A percentile compares a stretch with the other conserved stretches of the same genome.
Evolutionary conservation across 2,329 filamentous ascomycete genomes (phyloP).

Genomic region (Chalaropsis ovoidea): DNA sequence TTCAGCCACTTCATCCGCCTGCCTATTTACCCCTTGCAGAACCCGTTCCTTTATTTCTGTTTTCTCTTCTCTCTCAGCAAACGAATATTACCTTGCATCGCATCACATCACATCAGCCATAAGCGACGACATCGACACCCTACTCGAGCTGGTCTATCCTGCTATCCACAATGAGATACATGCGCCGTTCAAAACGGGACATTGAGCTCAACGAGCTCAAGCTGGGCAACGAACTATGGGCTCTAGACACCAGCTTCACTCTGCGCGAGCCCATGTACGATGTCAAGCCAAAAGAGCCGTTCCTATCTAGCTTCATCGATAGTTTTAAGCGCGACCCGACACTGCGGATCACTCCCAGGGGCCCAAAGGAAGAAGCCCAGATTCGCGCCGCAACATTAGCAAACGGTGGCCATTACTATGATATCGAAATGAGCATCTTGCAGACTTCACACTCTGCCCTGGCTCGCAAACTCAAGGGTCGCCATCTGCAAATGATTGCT

Average conservation of each 20-base stretch:
- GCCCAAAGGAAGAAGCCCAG: slow-evolving; percentile 30
- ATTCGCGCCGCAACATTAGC: slow-evolving; percentile 31
- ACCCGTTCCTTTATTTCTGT: background rate
- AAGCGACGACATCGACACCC: background rate
- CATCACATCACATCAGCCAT: background rate
- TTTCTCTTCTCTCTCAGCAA: background rate
- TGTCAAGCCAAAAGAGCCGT: slow-evolving; percentile 24
- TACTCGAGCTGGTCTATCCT: background rate
- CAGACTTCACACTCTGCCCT: slow-evolving; percentile 69
- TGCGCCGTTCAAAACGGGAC: slow-evolving; percentile 29
- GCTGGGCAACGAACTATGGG: slow-evolving; percentile 25
- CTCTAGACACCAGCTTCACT: slow-evolving; percentile 22
- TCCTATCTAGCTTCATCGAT: slow-evolving; percentile 35
- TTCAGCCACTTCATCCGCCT: background rate
- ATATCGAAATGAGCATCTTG: slow-evolving; percentile 50
- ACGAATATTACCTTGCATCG: background rate
- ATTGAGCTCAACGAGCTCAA: slow-evolving; percentile 50
- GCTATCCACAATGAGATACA: slow-evolving; percentile 30
- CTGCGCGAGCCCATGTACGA: slow-evolving; percentile 25
- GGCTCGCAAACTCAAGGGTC: slow-evolving; percentile 64
- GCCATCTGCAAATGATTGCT: slow-evolving; percentile 95
- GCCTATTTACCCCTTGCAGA: background rate
- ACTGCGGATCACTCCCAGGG: slow-evolving; percentile 40
- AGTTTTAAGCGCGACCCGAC: slow-evolving; percentile 54
- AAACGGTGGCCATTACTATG: slow-evolving; percentile 43